Evolutionary conservation across 306 rosid genomes (phyloP), one percentile per base, ranked within the genome.

Genomic region (Quercus ilex): DNA sequence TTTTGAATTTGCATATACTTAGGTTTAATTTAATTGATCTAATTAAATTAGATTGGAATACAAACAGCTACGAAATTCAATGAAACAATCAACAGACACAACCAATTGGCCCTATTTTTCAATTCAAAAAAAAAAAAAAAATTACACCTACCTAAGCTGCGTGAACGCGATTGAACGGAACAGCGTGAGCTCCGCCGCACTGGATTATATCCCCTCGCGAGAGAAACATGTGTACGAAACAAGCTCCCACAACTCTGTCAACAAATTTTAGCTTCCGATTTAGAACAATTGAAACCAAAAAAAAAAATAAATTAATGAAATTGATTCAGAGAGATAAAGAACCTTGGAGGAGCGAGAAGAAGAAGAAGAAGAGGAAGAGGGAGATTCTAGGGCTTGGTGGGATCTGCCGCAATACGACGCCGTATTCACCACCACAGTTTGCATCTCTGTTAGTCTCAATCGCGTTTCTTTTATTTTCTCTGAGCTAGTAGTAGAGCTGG

Each of bases 391-490:
- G 71, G 71, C 52, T 83, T 64, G 87, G 19, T 35, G 89, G 69
- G 86, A 75, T 62, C 80, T 35, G 83, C 79, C 28, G 83, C 80
- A 77, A 77, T 41, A 84, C 2, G 89, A 64, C 11, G 84, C 86
- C 4, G 94, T 73, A 77, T 90, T 92, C 74, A 88, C 83, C 78
- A 82, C 85, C 79, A 85, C 83, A 59, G 78, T 90, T 64, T 85
- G 89, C 97, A 94, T 90, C 49, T 51, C 60, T 55, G 56, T 28
- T 57, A 12, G 21, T 68, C 19, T 73, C 12, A 75, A 55, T n/a
- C 14, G 1, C 12, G 11, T 51, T 59, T 41, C 18, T 55, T 52
- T 49, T 23, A 5, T 43, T 26, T 25, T 5, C 10, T 19, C 26
- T 26, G 26, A 26, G 26, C 26, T 26, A 26, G 26, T 26, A 26